phyloP scores from a whole-genome alignment of 2,329 filamentous ascomycete genomes.

The Stagonosporopsis cucurbitacearum region DNA sequence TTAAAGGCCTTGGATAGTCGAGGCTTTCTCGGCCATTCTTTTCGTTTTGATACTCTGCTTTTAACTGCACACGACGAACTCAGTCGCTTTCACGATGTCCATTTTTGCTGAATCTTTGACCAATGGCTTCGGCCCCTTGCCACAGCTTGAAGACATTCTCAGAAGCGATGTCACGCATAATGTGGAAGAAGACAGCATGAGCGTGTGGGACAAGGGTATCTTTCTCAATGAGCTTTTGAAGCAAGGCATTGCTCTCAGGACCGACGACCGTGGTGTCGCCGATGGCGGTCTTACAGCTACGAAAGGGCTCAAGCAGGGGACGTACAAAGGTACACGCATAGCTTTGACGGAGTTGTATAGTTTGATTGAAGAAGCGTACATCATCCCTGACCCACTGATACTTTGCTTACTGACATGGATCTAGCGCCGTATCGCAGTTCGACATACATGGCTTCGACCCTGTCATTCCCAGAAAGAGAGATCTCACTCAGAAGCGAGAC shows the following conservation, averaged over 20 bases:
- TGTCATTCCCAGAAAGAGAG: slow-evolving; percentile 12
- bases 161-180: slow-evolving; percentile 3
- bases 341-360: slow-evolving; percentile 16
- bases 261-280: background rate
- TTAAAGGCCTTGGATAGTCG: background rate
- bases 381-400: too few species aligned
- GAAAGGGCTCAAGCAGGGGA: slow-evolving; percentile 6
- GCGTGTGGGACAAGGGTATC: slow-evolving; percentile 16
- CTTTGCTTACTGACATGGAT: background rate
- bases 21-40: background rate
- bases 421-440: slow-evolving; percentile 9
- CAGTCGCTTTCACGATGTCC: slow-evolving; percentile 2
- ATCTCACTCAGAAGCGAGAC: slow-evolving; percentile 4
- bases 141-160: slow-evolving; percentile 2
- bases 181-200: slow-evolving; percentile 12
- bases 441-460: slow-evolving; percentile 14
- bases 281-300: slow-evolving; percentile 1
- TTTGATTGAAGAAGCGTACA: slow-evolving; percentile 14
- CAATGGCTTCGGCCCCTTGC: slow-evolving; percentile 6
- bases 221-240: slow-evolving; percentile 14
- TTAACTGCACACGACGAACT: background rate
- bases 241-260: slow-evolving; percentile 10
- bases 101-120: background rate
- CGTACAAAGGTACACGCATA: slow-evolving; percentile 11
- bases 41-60: background rate